Evolutionary conservation across 2,329 filamentous ascomycete species (phyloP), one percentile per base, ranked within the genome.

Genomic region (Fulvia fulva): DNA sequence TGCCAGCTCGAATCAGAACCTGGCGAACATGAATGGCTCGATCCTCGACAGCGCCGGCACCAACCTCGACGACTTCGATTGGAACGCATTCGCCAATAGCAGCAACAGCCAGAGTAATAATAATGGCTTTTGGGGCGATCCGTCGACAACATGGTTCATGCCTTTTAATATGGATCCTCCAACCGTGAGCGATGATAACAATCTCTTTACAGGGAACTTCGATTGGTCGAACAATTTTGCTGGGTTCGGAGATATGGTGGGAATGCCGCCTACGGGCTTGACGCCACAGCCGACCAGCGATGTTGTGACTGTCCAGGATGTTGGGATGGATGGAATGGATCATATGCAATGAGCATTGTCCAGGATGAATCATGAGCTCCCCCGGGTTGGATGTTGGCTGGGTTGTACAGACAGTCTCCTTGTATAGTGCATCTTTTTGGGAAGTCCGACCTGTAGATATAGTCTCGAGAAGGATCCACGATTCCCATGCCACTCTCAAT

Each of bases 161-260:
- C 91, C 92, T 1, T 96, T 96, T 75, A 95, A 96, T 70, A 85
- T 96, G 75, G 89, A 94, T 58, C 89, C 91, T 21, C 86, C 89
- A 0, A 67, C 65, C 1, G 61, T 71, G 19, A 75, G 71, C 1
- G 74, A 76, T 5, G 76, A 77, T 46, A 65, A 63, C 46, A 67
- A 66, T 47, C 43, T 70, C 23, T 70, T 71, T 56, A 60, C 51
- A 22, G 63, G 63, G 12, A 66, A 64, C 19, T 67, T 72, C 51
- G 70, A 72, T 41, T 71, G 70, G 69, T 58, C 60, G 19, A 64
- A 58, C 12, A 58, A 54, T n/a, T 70, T 70, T 51, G 60, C 63
- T 4, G 69, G 66, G 1, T 67, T 68, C 46, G 67, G 62, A 5
- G 66, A 67, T 41, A 54, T 68, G 57, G 54, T 56, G 16, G 62